phyloP scores from a whole-genome alignment of 352 stramenopile species.

The Globisporangium nodosum region DNA sequence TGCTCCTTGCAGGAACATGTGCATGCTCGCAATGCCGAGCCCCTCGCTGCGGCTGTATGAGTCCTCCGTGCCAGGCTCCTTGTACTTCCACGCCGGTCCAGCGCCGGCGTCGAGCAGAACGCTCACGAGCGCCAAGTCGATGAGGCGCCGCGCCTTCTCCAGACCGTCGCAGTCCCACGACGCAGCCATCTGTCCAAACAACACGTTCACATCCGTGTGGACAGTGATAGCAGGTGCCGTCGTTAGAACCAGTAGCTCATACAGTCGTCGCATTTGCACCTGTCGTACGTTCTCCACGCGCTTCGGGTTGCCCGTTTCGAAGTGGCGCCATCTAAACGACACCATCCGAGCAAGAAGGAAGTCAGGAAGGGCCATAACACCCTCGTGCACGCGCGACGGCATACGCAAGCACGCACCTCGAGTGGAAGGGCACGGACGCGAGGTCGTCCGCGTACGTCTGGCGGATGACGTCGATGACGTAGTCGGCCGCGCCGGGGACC shows the following conservation, averaged over 20 bases:
- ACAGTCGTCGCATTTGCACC: neutral
- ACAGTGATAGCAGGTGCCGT: neutral
- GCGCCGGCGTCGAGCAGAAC: constrained; percentile 79
- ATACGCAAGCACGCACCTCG: constrained; percentile 22
- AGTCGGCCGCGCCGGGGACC: constrained; percentile 54
- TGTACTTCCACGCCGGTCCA: constrained; percentile 62
- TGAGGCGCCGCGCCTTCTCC: constrained; percentile 51
- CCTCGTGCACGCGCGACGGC: neutral
- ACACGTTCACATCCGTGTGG: neutral
- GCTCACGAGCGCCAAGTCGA: constrained; percentile 75
- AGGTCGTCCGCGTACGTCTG: constrained; percentile 46
- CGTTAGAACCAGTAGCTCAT: no score
- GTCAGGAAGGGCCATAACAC: no score
- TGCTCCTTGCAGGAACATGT: constrained; percentile 74
- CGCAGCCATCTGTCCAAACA: constrained; percentile 29
- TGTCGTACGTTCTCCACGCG: constrained; percentile 34
- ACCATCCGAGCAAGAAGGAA: neutral
- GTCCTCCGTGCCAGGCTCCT: constrained; percentile 61
- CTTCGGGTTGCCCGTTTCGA: constrained; percentile 69
- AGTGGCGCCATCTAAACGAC: constrained; percentile 48
- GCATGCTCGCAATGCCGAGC: constrained; percentile 74
- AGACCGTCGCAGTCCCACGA: constrained; percentile 40
- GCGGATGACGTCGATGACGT: constrained; percentile 60
- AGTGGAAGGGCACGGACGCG: constrained; percentile 71
- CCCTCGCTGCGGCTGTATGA: constrained; percentile 71